phyloP scores from a whole-genome alignment of 2,329 filamentous ascomycete genomes.

The Cladophialophora chaetospira region DNA sequence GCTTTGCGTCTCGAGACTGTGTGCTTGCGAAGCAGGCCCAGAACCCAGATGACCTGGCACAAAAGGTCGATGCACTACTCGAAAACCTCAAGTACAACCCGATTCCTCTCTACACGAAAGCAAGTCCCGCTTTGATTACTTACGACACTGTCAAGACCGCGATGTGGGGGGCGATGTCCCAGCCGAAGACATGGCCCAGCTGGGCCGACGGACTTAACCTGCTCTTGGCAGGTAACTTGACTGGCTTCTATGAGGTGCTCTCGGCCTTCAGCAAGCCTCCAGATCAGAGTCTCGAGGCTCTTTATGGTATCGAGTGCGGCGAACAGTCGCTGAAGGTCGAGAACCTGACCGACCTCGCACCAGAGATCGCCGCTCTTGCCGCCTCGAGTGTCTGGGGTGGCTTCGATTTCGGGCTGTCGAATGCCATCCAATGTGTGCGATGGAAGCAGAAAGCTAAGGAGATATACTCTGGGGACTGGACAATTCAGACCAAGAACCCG shows the following conservation, averaged over 20 bases:
- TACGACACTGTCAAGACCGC: background rate
- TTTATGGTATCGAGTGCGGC: conserved; percentile 12
- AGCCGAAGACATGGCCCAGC: conserved; percentile 9
- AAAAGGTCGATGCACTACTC: conserved; percentile 11
- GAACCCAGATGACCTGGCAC: background rate
- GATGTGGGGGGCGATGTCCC: no score
- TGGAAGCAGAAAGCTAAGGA: conserved; percentile 35
- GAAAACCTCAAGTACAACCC: conserved; percentile 10
- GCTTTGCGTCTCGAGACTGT: conserved; percentile 4
- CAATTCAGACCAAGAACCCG: conserved; percentile 34
- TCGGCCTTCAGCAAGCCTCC: background rate
- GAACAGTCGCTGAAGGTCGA: conserved; percentile 16
- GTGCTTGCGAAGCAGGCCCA: background rate
- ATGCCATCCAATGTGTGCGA: background rate
- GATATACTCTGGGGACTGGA: conserved; percentile 27
- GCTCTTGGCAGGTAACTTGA: background rate
- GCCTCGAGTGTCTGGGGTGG: background rate
- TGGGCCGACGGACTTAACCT: conserved; percentile 6
- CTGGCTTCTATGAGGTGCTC: background rate
- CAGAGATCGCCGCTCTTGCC: background rate
- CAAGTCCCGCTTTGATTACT: background rate
- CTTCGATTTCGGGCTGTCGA: background rate
- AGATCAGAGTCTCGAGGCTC: background rate
- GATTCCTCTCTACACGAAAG: conserved; percentile 8
- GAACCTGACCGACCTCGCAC: conserved; percentile 8